Conservation (phyloP, 2,329 filamentous ascomycete genomes). For the Trematosphaeria pertusa region DNA sequence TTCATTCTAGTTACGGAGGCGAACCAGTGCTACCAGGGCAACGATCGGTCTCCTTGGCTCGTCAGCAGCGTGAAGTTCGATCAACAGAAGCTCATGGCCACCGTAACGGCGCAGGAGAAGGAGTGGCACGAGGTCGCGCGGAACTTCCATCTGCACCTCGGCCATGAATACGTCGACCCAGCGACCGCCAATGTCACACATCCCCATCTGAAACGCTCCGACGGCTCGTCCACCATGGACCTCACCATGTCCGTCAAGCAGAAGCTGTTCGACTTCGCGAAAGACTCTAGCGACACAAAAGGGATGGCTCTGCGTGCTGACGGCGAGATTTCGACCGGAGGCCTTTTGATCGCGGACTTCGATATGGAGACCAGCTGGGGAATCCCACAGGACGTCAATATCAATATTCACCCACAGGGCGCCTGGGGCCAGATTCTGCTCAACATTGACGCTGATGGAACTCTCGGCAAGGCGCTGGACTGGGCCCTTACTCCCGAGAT, state of each 20-base stretch:
- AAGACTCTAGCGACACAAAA: conserved; percentile 23
- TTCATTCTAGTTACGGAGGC: conserved; percentile 31
- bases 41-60: conserved; percentile 31
- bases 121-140: conserved; percentile 26
- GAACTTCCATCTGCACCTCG: conserved; percentile 19
- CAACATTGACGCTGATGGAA: conserved; percentile 23
- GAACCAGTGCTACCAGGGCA: conserved; percentile 31
- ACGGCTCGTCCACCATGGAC: conserved; percentile 21
- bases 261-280: conserved; percentile 26
- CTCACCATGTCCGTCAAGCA: conserved; percentile 21
- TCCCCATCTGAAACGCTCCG: conserved; percentile 23
- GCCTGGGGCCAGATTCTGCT: conserved; percentile 23
- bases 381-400: conserved; percentile 19
- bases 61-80: conserved; percentile 29
- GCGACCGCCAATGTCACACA: conserved; percentile 25
- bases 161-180: conserved; percentile 25
- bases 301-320: conserved; percentile 26
- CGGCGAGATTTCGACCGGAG: conserved; percentile 23
- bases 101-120: conserved; percentile 24
- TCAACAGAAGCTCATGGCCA: conserved; percentile 19
- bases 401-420: conserved; percentile 27
- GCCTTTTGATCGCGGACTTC: conserved; percentile 28
- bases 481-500: conserved; percentile 28
- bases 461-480: conserved; percentile 26
- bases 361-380: conserved; percentile 19